Evolutionary conservation across 345 rosid species (phyloP), one percentile per base, ranked within the genome.

Genomic region (Syzygium grande): DNA sequence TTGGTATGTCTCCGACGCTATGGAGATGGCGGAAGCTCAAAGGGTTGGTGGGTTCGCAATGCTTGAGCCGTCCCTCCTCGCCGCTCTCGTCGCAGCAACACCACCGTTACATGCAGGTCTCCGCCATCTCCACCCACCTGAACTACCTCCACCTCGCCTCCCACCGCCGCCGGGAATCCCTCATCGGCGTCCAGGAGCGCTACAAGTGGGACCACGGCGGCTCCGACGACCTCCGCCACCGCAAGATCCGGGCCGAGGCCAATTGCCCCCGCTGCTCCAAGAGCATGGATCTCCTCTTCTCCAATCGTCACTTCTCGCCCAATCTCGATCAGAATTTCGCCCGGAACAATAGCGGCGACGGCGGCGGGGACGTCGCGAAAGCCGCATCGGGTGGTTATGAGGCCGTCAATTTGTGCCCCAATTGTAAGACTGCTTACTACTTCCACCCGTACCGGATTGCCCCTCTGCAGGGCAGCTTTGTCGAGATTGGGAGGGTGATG

Each of bases 241-340:
- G 98, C 63, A 95, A 93, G 95, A 91, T 97, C 54, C 93, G 94
- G 90, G 99, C 98, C 25, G 99, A 95, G 90, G 94, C 96, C 11
- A 95, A 96, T 88, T 97, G 99, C 86, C 99, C 99, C n/a, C 95
- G 96, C 22, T 97, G 99, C 88, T 95, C 96, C 4, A 95, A 95
- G 85, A 94, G 93, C 87, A 93, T 96, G 96, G 96, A 95, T 93
- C 96, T 95, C 89, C 91, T 95, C 86, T 97, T 95, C 94, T 94
- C 95, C 56, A 94, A 92, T 88, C 93, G 93, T 84, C 93, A 92
- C 30, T 87, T 89, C 41, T 92, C 85, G 43, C 87, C 87, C 53
- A 86, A 61, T 87, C 87, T 63, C 73, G 85, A 89, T 79, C 89
- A 91, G 88, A 90, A 89, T 93, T 90, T 91, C 84, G 90, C 91